A percentile compares a stretch with the other conserved stretches of the same genome.
These are phyloP conservation scores for Lichina pygmaea DNA, from an alignment of 495 filamentous ascomycete genomes.

Conservation along the genomic window DNA sequence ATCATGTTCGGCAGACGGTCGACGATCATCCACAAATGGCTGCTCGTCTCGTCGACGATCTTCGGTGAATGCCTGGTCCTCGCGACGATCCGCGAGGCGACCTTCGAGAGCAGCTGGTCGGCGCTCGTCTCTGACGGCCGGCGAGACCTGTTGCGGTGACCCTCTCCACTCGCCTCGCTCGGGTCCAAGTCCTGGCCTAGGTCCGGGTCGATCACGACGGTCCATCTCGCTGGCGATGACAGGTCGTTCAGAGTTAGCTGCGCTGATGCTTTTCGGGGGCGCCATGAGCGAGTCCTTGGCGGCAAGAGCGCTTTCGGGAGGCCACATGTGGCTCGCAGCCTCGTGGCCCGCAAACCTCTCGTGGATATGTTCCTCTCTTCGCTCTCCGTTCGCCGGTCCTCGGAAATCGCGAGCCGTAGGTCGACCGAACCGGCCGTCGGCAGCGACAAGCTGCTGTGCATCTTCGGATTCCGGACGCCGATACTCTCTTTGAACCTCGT, in stretches of 20 bases:
- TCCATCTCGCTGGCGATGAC: slow-evolving; percentile 13
- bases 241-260: slow-evolving; percentile 22
- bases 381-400: slow-evolving; percentile 1
- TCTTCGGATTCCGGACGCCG: too few relatives aligned
- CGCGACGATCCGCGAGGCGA: slow-evolving; percentile 3
- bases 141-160: slow-evolving; percentile 20
- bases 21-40: slow-evolving; percentile 2
- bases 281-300: slow-evolving; percentile 1
- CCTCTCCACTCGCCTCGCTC: slow-evolving; percentile 19
- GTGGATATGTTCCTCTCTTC: background rate
- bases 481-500: too few relatives aligned
- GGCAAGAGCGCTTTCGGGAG: background rate
- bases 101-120: background rate
- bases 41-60: slow-evolving; percentile 3
- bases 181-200: slow-evolving; percentile 10
- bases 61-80: background rate
- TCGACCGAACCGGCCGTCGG: slow-evolving; percentile 1
- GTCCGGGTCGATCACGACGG: slow-evolving; percentile 4
- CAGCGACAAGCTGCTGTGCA: background rate
- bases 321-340: background rate
- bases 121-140: slow-evolving; percentile 18
- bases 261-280: slow-evolving; percentile 5
- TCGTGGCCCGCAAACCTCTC: slow-evolving; percentile 1
- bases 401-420: background rate
- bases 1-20: slow-evolving; percentile 1